phyloP scores from a whole-genome alignment of 2,329 filamentous ascomycete species.

The Colletotrichum simmondsii region DNA sequence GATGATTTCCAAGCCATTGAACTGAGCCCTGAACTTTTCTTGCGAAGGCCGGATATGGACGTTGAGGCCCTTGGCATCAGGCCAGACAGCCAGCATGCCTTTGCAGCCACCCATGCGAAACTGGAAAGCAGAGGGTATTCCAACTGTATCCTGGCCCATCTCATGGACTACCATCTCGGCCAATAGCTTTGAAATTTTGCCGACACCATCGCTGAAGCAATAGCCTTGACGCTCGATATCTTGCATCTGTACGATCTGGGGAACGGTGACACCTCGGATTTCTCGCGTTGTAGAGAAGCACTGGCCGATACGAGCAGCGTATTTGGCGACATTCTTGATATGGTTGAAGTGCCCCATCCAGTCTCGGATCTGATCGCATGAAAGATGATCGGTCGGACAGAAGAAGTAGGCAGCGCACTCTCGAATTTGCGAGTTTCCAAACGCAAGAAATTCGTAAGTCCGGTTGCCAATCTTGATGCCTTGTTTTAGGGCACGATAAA shows the following conservation, averaged over 20 bases:
- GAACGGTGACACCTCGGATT: slow-evolving; percentile 72
- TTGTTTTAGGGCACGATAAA: slow-evolving; percentile 77
- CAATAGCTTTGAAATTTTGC: slow-evolving; percentile 86
- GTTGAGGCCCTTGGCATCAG: slow-evolving; percentile 72
- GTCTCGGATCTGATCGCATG: slow-evolving; percentile 79
- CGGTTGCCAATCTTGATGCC: slow-evolving; percentile 87
- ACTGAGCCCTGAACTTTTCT: slow-evolving; percentile 81
- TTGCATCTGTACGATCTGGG: slow-evolving; percentile 67
- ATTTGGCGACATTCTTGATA: slow-evolving; percentile 88
- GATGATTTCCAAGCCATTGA: slow-evolving; percentile 85
- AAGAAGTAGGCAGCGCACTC: slow-evolving; percentile 96
- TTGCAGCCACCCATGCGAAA: slow-evolving; percentile 95
- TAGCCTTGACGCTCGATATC: slow-evolving; percentile 78
- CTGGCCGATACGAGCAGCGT: slow-evolving; percentile 89
- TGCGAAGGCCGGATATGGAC: slow-evolving; percentile 87
- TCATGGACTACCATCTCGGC: slow-evolving; percentile 79
- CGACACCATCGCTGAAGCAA: slow-evolving; percentile 91
- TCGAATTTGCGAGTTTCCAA: slow-evolving; percentile 93
- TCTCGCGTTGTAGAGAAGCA: slow-evolving; percentile 94
- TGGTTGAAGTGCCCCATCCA: slow-evolving; percentile 90
- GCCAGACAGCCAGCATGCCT: slow-evolving; percentile 83
- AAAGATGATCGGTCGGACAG: slow-evolving; percentile 73
- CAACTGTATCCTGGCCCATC: slow-evolving; percentile 65
- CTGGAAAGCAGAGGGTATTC: slow-evolving; percentile 84
- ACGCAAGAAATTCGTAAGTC: slow-evolving; percentile 89